These are phyloP conservation scores for Pleodorina starrii DNA, from an alignment of 139 green algal genomes.

Conservation along the genomic window DNA sequence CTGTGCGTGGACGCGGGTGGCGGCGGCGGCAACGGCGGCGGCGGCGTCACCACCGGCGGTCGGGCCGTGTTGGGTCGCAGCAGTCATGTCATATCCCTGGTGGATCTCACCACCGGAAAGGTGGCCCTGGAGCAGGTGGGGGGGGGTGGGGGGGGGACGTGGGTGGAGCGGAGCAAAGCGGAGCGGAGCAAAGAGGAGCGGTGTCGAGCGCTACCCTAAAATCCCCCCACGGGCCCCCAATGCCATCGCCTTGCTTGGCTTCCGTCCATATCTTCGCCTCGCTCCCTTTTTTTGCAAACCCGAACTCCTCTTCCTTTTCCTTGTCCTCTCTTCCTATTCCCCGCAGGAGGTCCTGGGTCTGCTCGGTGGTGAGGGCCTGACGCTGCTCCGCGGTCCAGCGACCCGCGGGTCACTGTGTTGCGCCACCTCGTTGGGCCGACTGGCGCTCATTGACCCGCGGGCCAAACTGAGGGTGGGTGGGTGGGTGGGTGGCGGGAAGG, in stretches of 20 bases:
- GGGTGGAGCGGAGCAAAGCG: background rate
- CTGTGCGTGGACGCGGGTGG: constrained; percentile 18
- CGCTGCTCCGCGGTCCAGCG: constrained; percentile 58
- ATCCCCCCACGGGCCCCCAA: background rate
- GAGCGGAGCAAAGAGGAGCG: no score
- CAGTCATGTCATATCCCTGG: background rate
- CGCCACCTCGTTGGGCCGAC: constrained; percentile 60
- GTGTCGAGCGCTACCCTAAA: no score
- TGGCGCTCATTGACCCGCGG: constrained; percentile 74
- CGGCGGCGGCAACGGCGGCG: no score
- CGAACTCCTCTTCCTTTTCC: background rate
- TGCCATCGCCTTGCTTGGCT: background rate
- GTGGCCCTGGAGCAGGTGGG: constrained; percentile 34
- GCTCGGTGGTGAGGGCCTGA: constrained; percentile 50
- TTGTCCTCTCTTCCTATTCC: background rate
- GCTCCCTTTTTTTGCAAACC: background rate
- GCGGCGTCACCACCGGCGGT: background rate
- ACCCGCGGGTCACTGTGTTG: constrained; percentile 62
- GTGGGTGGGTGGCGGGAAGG: no score
- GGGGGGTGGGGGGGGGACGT: background rate
- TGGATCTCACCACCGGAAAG: constrained; percentile 48
- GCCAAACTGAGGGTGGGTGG: constrained; percentile 57
- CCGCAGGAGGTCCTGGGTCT: constrained; percentile 54
- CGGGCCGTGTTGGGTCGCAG: constrained; percentile 32
- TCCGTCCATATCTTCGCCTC: no score